These are phyloP conservation scores for Juncus inflexus DNA, from an alignment of 176 grass and related monocot genomes.

Conservation along the genomic window DNA sequence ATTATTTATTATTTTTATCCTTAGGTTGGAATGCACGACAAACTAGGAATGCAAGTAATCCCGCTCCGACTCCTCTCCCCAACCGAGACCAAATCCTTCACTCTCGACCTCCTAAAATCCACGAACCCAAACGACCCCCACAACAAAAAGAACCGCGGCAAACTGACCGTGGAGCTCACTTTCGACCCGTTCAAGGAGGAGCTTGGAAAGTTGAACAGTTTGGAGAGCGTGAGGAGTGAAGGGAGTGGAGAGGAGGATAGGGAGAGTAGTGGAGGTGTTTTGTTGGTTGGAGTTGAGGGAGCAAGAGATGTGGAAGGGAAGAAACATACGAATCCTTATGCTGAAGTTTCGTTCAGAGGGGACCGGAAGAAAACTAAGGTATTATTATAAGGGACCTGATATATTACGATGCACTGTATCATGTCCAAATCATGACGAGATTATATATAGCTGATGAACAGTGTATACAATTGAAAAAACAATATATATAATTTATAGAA, in stretches of 20 bases:
- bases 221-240: conserved; percentile 22
- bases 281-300: conserved; percentile 60
- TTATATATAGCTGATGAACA: too few species aligned
- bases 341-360: conserved; percentile 58
- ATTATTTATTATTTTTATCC: conserved; percentile 1
- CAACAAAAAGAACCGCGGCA: conserved; percentile 81
- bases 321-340: conserved; percentile 78
- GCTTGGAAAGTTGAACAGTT: conserved; percentile 25
- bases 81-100: conserved; percentile 63
- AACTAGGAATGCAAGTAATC: conserved; percentile 84
- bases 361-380: conserved; percentile 89
- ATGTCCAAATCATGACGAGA: too few species aligned
- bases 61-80: conserved; percentile 64
- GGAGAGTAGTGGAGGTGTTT: conserved; percentile 42
- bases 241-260: background rate
- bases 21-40: conserved; percentile 90
- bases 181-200: conserved; percentile 90
- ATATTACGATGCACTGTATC: too few species aligned
- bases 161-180: conserved; percentile 68
- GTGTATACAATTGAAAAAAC: too few species aligned
- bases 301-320: conserved; percentile 90
- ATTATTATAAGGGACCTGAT: too few species aligned
- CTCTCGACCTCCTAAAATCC: conserved; percentile 72
- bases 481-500: too few species aligned
- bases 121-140: conserved; percentile 74